Percentiles rank a stretch among this genome's conserved stretches.
Evolutionary conservation across 257 asterid genomes (phyloP).

Genomic region (Plectranthus barbatus): DNA sequence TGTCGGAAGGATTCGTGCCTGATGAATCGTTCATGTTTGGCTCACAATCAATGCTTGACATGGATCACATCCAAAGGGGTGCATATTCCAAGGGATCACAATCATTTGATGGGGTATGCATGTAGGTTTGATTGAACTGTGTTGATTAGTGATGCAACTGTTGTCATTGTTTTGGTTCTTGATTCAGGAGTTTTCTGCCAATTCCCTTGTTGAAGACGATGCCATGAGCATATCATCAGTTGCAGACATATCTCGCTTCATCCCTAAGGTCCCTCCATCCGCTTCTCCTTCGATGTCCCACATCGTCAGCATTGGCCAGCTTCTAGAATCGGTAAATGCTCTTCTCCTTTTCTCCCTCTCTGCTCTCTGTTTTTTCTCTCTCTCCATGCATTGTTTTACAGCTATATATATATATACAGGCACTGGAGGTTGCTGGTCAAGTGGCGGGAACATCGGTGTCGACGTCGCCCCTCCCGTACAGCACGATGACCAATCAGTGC

Average conservation of each 20-base stretch:
- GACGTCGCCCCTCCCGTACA: constrained; percentile 90
- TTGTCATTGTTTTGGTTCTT: not conserved
- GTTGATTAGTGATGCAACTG: not conserved
- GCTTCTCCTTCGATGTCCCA: constrained; percentile 80
- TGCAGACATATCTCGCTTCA: constrained; percentile 62
- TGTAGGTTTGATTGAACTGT: not conserved
- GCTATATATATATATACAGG: too few species aligned
- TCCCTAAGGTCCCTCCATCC: constrained; percentile 63
- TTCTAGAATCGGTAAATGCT: constrained; percentile 75
- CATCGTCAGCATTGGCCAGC: constrained; percentile 84
- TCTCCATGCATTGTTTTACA: too few species aligned
- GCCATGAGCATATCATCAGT: constrained; percentile 70
- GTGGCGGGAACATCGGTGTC: constrained; percentile 93
- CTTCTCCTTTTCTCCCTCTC: not conserved
- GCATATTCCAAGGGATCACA: constrained; percentile 60
- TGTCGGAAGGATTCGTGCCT: constrained; percentile 69
- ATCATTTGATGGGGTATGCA: constrained; percentile 71
- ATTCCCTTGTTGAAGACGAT: constrained; percentile 62
- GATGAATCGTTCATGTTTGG: constrained; percentile 82
- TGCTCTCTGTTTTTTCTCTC: too few species aligned
- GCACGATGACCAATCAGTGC: constrained; percentile 80
- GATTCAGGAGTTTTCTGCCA: constrained; percentile 64
- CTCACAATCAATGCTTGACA: constrained; percentile 53
- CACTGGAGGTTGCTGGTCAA: constrained; percentile 97
- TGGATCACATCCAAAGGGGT: constrained; percentile 45